Evolutionary conservation across 345 rosid genomes (phyloP), one percentile per base, ranked within the genome.

Genomic region (Xanthoceras sorbifolium): DNA sequence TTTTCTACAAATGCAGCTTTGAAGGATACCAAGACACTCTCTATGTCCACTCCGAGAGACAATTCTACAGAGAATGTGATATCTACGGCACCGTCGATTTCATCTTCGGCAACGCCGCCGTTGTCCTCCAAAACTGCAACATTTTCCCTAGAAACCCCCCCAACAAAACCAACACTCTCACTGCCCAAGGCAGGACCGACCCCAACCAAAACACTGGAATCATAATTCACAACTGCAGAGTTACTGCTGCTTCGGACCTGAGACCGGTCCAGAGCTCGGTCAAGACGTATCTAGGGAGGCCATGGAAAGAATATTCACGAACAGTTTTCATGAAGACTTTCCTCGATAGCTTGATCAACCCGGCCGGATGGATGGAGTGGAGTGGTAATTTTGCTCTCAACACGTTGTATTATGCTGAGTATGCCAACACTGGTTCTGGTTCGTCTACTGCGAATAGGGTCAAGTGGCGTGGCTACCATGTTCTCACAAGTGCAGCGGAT

Each of bases 1-100:
- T 87, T 4, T 90, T 88, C 77, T 87, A 87, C 75, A 68, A 46
- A 12, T 90, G 90, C 71, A 81, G 89, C 69, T 85, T 90, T 20
- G 92, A 87, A 48, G 92, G 90, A 0, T 87, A 83, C 78, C 92
- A 90, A 69, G 92, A 88, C 82, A 90, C 94, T 3, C 84, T 90
- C 20, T 90, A 90, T 60, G 89, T 79, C 67, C 87, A 87, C 72
- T 90, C 92, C 3, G 67, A 86, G 3, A 28, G 89, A 17, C 92
- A 90, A 74, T 88, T 87, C 85, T 90, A 90, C 78, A 72, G 75
- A 59, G 92, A 90, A 55, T 87, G 94, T 52, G 70, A 84, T 83
- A 81, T 90, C 22, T 86, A 87, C 6, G 94, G 94, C 9, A 87
- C 85, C 0, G 88, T 90, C 0, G 94, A 90, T 75, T 88, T 87